These are phyloP conservation scores for Carex parvula DNA, from an alignment of 176 grass and related monocot genomes.

Conservation along the genomic window DNA sequence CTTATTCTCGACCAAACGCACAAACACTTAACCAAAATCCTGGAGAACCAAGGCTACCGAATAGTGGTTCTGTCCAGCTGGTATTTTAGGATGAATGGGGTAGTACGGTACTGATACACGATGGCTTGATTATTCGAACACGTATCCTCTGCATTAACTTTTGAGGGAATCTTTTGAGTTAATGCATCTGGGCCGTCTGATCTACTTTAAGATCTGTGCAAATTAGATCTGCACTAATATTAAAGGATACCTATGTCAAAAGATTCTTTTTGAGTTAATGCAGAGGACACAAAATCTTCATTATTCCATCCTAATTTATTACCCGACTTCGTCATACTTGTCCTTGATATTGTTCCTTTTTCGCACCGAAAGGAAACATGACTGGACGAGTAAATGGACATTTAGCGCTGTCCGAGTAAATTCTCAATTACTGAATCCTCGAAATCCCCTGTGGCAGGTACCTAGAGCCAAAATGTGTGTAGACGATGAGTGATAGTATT, in stretches of 20 bases:
- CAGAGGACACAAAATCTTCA: no score
- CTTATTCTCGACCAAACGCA: not conserved
- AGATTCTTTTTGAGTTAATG: no score
- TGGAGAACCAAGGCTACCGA: not conserved
- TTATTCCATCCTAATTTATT: no score
- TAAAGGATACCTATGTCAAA: no score
- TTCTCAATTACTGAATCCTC: not conserved
- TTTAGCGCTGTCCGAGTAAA: not conserved
- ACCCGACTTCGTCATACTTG: no score
- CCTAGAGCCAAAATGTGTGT: not conserved
- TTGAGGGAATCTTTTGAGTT: no score
- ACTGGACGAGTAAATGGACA: not conserved
- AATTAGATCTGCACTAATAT: no score
- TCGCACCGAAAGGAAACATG: not conserved
- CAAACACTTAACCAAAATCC: not conserved
- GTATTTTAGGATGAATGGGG: not conserved
- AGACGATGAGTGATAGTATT: not conserved
- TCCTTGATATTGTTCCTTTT: no score
- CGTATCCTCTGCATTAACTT: no score
- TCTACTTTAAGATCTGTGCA: no score
- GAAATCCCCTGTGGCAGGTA: not conserved
- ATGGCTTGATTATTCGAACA: conserved; percentile 2
- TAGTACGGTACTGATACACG: not conserved
- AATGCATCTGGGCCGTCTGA: no score
- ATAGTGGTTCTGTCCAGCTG: not conserved